Base-by-base conservation (phyloP, 345 rosid species). In the Mangifera indica region DNA sequence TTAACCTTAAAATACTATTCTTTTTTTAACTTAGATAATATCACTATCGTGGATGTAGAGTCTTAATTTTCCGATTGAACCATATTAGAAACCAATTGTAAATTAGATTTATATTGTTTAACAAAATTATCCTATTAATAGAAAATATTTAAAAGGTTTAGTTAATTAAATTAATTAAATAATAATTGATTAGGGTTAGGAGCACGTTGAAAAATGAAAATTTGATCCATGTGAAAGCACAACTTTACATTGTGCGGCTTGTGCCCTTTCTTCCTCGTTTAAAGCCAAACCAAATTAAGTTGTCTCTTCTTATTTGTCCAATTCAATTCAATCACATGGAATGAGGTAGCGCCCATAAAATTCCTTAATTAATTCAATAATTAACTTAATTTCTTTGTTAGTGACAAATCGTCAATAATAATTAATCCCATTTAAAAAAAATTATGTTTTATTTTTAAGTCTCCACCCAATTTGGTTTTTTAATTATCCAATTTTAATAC, bases 191-290 rank as follows among this genome's bases (percentile, higher is more conserved):
- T 37, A 37, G 42, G 42, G 9, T 37, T 37, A 37, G 7, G 42
- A 37, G 10, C 42, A 37, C 7, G 8, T 37, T 37, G 42, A 37
- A 37, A 37, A 37, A 37, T 4, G 7, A 37, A 37, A 37, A 37
- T 37, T 37, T 37, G n/a, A 53, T 24, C 61, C 60, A 40, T 53
- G 44, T 63, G 62, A 72, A 52, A 56, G 44, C 54, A 37, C 61
- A 53, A 22, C 44, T 37, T 24, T 42, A 44, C 69, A 24, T 40
- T 51, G 7, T 7, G 10, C 21, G 1, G 1, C 42, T 17, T 25
- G 53, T 37, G 46, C 21, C 32, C 1, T 7, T 37, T 37, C 42
- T 37, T 37, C 9, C 42, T 37, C 7, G 8, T 37, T 9, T 37
- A 37, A 37, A 37, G 42, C 42, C 42, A 37, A 5, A 7, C 42